phyloP scores from a whole-genome alignment of 2,329 filamentous ascomycete genomes.

The Fusarium sp. region DNA sequence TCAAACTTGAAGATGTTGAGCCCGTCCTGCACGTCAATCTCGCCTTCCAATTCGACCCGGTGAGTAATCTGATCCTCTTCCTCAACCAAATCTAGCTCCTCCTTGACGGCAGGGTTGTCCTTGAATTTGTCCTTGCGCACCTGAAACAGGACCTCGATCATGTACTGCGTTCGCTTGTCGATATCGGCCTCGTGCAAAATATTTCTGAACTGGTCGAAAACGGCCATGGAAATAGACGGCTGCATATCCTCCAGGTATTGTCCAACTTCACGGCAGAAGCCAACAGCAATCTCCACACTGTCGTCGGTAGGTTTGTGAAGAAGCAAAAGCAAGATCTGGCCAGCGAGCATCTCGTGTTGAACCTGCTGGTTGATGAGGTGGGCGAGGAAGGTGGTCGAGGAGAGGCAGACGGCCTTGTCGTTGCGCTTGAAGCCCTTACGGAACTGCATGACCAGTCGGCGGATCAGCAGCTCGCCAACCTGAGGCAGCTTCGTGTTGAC shows the following conservation, averaged over 20 bases:
- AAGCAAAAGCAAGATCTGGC: conserved; percentile 91
- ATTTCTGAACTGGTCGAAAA: conserved; percentile 95
- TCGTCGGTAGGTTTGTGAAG: conserved; percentile 97
- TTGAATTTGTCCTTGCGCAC: conserved; percentile 97
- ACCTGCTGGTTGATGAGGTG: conserved; percentile 98
- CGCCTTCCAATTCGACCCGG: conserved; percentile 82
- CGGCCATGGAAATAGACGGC: conserved; percentile 83
- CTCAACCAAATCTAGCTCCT: conserved; percentile 94
- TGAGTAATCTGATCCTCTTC: conserved; percentile 99
- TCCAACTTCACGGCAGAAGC: conserved; percentile 91
- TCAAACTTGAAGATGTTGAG: conserved; percentile 98
- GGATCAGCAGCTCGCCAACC: conserved; percentile 90
- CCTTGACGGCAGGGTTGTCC: conserved; percentile 89
- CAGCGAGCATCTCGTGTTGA: conserved; percentile 90
- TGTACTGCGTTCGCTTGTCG: conserved; percentile 98
- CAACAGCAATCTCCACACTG: conserved; percentile 96
- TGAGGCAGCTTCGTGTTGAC: conserved; percentile 98
- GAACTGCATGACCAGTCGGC: conserved; percentile 89
- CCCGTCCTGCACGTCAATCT: conserved; percentile 85
- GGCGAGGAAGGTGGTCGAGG: conserved; percentile 92
- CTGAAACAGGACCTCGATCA: conserved; percentile 98
- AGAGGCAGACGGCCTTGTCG: conserved; percentile 95
- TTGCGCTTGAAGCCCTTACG: conserved; percentile 96
- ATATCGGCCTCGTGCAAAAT: conserved; percentile 97
- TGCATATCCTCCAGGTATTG: conserved; percentile 97